phyloP scores from a whole-genome alignment of 2,329 filamentous ascomycete species.

The Pezicula radicicola region DNA sequence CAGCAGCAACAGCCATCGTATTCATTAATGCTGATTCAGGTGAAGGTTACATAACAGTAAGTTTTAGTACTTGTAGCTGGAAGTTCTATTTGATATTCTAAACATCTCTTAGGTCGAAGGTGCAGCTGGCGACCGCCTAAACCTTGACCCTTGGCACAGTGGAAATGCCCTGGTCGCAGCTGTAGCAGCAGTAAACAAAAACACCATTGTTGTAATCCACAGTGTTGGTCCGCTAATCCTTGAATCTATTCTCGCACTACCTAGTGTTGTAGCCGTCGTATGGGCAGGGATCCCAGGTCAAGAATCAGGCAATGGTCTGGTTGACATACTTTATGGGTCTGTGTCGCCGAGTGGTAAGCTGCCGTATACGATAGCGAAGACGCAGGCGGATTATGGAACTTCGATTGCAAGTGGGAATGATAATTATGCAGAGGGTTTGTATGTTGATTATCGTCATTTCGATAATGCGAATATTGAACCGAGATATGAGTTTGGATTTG shows the following conservation, averaged over 20 bases:
- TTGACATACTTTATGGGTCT: slow-evolving; percentile 58
- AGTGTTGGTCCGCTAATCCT: slow-evolving; percentile 58
- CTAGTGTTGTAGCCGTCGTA: slow-evolving; percentile 60
- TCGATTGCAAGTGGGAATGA: slow-evolving; percentile 28
- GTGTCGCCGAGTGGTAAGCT: slow-evolving; percentile 44
- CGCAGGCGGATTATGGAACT: slow-evolving; percentile 41
- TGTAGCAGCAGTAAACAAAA: slow-evolving; percentile 55
- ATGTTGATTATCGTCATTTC: slow-evolving; percentile 53
- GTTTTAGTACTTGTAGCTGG: not conserved
- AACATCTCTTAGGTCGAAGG: slow-evolving; percentile 16
- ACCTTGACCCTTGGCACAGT: slow-evolving; percentile 63
- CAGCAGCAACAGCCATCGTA: slow-evolving; percentile 63
- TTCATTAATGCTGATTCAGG: slow-evolving; percentile 68
- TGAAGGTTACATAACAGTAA: slow-evolving; percentile 55
- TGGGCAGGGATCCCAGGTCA: slow-evolving; percentile 59
- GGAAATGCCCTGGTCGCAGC: slow-evolving; percentile 44
- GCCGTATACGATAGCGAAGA: slow-evolving; percentile 62
- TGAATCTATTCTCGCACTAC: slow-evolving; percentile 56
- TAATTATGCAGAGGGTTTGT: slow-evolving; percentile 37
- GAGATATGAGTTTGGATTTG: slow-evolving; percentile 40
- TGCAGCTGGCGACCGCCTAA: slow-evolving; percentile 51
- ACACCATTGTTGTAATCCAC: slow-evolving; percentile 63
- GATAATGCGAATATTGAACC: slow-evolving; percentile 36
- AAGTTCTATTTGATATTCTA: too few species aligned
- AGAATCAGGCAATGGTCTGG: slow-evolving; percentile 57